Base-by-base conservation (phyloP, 352 stramenopile genomes). In the Globisporangium emineosum region DNA sequence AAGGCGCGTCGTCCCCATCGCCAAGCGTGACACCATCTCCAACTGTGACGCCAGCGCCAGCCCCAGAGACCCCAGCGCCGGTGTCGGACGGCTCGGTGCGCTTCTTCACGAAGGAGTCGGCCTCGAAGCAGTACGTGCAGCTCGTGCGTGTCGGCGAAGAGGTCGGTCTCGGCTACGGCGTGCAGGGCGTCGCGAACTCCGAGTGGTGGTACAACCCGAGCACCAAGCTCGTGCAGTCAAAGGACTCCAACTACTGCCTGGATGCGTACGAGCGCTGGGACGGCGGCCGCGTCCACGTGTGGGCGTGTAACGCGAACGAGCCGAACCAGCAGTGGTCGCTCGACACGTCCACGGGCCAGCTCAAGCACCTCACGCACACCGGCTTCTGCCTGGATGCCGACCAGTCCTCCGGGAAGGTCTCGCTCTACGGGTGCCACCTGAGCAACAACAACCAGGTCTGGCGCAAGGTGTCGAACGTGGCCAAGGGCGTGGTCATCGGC, bases 371-470 rank as follows among this genome's bases (percentile, higher is more conserved):
- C 59, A 79, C 62, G 4, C 75, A 86, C 66, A 3, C 23, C 13
- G 77, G 77, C n/a, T 88, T 89, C 57, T 91, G 82, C 49, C 57
- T 91, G 17, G 80, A 89, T 67, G 68, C 68, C 9, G 80, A 86
- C 54, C 72, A 76, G 35, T 19, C 70, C 4, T 67, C 19, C n/a
- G 75, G 69, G 30, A 58, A 70, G 25, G 57, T 76, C 13, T 74
- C 83, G 65, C 75, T 86, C 51, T 86, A 74, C 67, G 55, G 68
- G 13, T 86, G 77, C 58, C 68, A 78, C 67, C 57, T 81, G 27
- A 74, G 65, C 55, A 88, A 88, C 73, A 83, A 84, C 73, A 88
- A 86, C 71, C 76, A 83, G 37, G 71, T 82, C 45, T 83, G 75
- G 62, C 71, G 71, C 63, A 68, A 67, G 71, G 67, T 76, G 54